These are phyloP conservation scores for Penicillium nucicola DNA, from an alignment of 495 filamentous ascomycete species.

Conservation along the genomic window DNA sequence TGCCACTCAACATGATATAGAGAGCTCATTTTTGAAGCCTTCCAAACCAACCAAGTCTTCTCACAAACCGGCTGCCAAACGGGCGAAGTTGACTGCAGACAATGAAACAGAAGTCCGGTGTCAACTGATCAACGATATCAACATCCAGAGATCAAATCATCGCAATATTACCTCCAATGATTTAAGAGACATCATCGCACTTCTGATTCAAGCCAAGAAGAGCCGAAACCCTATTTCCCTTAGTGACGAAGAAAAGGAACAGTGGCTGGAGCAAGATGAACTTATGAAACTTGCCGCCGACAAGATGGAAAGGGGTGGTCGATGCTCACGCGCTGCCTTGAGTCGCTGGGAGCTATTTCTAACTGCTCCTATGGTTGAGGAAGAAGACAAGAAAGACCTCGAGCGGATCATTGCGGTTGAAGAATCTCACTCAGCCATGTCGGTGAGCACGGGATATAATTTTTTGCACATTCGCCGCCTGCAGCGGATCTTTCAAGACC, in stretches of 20 bases:
- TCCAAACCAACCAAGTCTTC: too few relatives aligned
- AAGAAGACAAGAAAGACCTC: background rate
- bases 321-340: background rate
- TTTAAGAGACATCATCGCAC: background rate
- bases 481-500: background rate
- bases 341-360: background rate
- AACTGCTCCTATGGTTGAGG: background rate
- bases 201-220: background rate
- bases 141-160: background rate
- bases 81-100: too few relatives aligned
- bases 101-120: background rate
- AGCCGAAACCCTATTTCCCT: background rate
- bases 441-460: background rate
- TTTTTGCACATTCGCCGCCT: background rate
- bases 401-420: background rate
- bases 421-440: background rate
- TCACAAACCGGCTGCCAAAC: too few relatives aligned
- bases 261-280: conserved; percentile 1
- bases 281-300: background rate
- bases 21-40: too few relatives aligned
- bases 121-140: conserved; percentile 1
- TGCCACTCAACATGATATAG: too few relatives aligned
- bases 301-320: background rate
- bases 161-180: background rate
- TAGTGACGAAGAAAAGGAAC: background rate